Percentiles rank a stretch among this genome's conserved stretches.
Conservation (phyloP, 116 monocot species). For the Dioscorea cayenensis region DNA sequence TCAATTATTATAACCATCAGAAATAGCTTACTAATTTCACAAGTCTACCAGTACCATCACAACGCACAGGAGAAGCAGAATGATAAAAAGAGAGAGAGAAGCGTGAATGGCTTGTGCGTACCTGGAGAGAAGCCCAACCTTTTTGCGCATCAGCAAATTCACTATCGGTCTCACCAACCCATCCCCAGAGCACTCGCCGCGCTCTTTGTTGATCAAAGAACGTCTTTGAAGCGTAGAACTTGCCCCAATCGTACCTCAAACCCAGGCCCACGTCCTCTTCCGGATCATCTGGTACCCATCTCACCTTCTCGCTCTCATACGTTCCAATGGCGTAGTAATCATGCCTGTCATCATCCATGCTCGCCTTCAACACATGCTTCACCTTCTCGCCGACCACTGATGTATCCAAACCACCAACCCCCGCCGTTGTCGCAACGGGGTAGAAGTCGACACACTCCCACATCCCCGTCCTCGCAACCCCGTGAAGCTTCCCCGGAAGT, state of each 20-base stretch:
- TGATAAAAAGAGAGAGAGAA: too few species aligned
- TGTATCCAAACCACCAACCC: conserved; percentile 32
- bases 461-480: conserved; percentile 67
- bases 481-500: conserved; percentile 40
- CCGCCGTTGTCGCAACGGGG: conserved; percentile 39
- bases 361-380: conserved; percentile 70
- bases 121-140: conserved; percentile 71
- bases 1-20: too few species aligned
- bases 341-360: conserved; percentile 62
- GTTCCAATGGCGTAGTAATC: conserved; percentile 75
- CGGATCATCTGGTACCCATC: conserved; percentile 52
- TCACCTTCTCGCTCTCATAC: conserved; percentile 23
- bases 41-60: too few species aligned
- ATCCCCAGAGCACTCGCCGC: conserved; percentile 65
- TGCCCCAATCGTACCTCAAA: conserved; percentile 56
- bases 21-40: too few species aligned
- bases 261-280: conserved; percentile 57
- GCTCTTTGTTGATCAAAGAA: conserved; percentile 45
- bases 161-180: conserved; percentile 64
- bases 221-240: conserved; percentile 68
- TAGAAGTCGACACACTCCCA: conserved; percentile 95
- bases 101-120: background rate
- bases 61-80: too few species aligned
- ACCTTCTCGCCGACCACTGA: conserved; percentile 32
- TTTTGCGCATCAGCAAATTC: conserved; percentile 38